These are phyloP conservation scores for Morella rubra DNA, from an alignment of 306 rosid species.

Conservation along the genomic window DNA sequence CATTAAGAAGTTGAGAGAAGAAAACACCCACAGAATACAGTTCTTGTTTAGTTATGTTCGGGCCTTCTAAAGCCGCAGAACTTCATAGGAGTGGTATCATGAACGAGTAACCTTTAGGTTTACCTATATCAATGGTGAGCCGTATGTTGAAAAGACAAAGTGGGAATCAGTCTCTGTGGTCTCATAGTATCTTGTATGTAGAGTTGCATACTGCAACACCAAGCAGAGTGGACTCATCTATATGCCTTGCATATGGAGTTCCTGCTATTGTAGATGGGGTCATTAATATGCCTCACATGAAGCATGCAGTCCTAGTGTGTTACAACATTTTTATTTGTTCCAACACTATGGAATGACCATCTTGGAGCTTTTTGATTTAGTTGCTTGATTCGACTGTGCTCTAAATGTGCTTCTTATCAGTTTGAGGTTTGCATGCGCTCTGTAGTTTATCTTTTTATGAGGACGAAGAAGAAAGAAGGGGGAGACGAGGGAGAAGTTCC, in stretches of 20 bases:
- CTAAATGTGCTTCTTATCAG: constrained; percentile 22
- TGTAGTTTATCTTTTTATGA: constrained; percentile 67
- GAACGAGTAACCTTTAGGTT: neutral
- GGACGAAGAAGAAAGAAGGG: constrained; percentile 68
- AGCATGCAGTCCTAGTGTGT: neutral
- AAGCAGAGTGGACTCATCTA: neutral
- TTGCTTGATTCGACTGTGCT: constrained; percentile 4
- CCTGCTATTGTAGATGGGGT: neutral
- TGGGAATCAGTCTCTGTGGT: neutral
- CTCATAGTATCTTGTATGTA: neutral
- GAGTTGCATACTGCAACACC: constrained; percentile 7
- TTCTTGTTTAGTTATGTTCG: constrained; percentile 8
- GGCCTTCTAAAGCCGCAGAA: constrained; percentile 1
- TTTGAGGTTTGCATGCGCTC: constrained; percentile 39
- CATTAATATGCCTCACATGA: neutral
- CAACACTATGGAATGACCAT: neutral
- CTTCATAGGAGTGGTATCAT: neutral
- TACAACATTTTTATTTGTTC: neutral
- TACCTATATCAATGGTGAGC: neutral
- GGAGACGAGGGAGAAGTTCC: constrained; percentile 43
- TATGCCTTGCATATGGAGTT: too few relatives aligned
- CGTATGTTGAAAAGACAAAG: neutral
- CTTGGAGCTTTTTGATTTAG: constrained; percentile 6
- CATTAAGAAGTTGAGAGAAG: constrained; percentile 10
- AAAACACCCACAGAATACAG: neutral